A percentile compares a stretch with the other conserved stretches of the same genome.
Conservation (phyloP, 352 stramenopile species). For the Blastocystis sp. region DNA sequence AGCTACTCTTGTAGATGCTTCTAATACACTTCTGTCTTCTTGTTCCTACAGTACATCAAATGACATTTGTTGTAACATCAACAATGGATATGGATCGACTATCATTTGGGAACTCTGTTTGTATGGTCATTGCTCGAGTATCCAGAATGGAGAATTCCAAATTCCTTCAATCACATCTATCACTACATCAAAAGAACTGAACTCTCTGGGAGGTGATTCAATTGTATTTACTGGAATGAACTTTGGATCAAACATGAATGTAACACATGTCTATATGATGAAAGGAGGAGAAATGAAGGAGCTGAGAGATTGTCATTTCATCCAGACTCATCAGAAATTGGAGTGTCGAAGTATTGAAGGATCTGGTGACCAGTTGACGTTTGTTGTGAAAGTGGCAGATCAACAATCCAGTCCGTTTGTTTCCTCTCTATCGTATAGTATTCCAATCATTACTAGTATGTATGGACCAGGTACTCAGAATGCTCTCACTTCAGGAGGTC, state of each 20-base stretch:
- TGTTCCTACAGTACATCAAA: neutral
- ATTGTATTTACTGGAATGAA: neutral
- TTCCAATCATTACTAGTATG: neutral
- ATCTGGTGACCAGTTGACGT: neutral
- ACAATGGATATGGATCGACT: neutral
- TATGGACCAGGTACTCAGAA: constrained; percentile 9
- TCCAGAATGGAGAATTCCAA: neutral
- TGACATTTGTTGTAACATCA: neutral
- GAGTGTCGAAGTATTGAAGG: neutral
- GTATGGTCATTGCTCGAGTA: neutral
- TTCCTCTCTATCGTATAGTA: neutral
- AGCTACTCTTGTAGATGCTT: neutral
- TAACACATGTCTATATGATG: neutral
- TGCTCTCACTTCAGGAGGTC: neutral
- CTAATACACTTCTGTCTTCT: neutral
- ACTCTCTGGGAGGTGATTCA: neutral
- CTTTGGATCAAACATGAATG: neutral
- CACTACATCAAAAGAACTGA: neutral
- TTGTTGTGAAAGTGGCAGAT: neutral
- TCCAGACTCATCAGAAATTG: neutral
- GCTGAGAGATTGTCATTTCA: neutral
- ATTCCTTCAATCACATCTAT: neutral
- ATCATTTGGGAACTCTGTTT: neutral
- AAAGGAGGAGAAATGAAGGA: neutral
- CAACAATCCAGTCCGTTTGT: neutral